Conservation (phyloP, 139 green algal species). For the Zygnema cylindricum region DNA sequence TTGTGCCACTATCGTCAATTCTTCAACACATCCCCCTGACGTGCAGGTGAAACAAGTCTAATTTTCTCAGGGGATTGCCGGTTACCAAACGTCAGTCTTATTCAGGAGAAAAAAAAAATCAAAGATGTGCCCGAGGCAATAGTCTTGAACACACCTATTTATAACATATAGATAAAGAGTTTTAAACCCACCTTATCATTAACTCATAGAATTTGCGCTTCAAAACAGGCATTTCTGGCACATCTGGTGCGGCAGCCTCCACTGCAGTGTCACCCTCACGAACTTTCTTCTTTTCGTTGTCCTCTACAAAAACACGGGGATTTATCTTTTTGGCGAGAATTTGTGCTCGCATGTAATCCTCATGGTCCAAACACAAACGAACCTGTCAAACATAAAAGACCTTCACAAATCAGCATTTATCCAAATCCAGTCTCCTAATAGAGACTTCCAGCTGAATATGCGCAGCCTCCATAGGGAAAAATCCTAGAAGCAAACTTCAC, state of each 20-base stretch:
- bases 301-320: conserved; percentile 78
- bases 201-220: conserved; percentile 94
- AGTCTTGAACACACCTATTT: background rate
- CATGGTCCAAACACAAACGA: conserved; percentile 88
- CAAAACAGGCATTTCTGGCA: conserved; percentile 84
- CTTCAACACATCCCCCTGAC: too few species aligned
- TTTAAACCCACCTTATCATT: conserved; percentile 78
- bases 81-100: background rate
- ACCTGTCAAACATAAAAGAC: conserved; percentile 41
- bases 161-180: conserved; percentile 2
- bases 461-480: too few species aligned
- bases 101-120: background rate
- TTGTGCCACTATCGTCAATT: too few species aligned
- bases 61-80: too few species aligned
- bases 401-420: too few species aligned
- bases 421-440: too few species aligned
- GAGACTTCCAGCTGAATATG: too few species aligned
- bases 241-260: conserved; percentile 83
- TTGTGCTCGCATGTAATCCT: conserved; percentile 88
- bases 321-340: conserved; percentile 95
- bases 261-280: conserved; percentile 85
- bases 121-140: background rate
- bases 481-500: too few species aligned
- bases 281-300: conserved; percentile 60
- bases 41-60: too few species aligned